These are phyloP conservation scores for Rhododendron kiyosumense DNA, from an alignment of 148 eudicot genomes.

Conservation along the genomic window DNA sequence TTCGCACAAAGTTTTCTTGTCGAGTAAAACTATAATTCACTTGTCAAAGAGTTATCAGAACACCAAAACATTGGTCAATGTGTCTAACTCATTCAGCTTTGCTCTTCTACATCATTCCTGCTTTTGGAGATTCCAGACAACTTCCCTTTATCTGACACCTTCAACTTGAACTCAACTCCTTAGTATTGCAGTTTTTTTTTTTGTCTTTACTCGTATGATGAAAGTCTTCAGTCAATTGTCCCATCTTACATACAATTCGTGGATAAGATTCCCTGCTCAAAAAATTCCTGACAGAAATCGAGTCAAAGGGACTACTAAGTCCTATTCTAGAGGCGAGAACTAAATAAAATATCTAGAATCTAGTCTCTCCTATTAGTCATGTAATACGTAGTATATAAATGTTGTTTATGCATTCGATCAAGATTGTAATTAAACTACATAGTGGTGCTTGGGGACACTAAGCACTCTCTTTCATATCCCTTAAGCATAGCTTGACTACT, in stretches of 20 bases:
- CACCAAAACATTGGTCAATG: background rate
- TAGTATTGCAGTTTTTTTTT: background rate
- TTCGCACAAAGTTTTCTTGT: background rate
- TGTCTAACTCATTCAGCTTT: background rate
- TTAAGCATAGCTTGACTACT: background rate
- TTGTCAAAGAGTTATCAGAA: background rate
- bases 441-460: background rate
- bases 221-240: background rate
- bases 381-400: background rate
- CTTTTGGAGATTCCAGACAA: background rate
- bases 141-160: background rate
- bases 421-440: background rate
- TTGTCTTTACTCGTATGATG: background rate
- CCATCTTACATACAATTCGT: background rate
- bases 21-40: background rate
- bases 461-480: background rate
- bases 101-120: background rate
- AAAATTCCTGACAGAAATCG: slow-evolving; percentile 2
- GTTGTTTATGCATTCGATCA: background rate
- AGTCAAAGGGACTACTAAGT: background rate
- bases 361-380: background rate
- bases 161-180: background rate
- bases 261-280: background rate
- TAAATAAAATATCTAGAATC: background rate
- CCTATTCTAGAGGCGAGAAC: background rate